Conservation (phyloP, 768 basidiomycete species). For the Tulasnella sp. region DNA sequence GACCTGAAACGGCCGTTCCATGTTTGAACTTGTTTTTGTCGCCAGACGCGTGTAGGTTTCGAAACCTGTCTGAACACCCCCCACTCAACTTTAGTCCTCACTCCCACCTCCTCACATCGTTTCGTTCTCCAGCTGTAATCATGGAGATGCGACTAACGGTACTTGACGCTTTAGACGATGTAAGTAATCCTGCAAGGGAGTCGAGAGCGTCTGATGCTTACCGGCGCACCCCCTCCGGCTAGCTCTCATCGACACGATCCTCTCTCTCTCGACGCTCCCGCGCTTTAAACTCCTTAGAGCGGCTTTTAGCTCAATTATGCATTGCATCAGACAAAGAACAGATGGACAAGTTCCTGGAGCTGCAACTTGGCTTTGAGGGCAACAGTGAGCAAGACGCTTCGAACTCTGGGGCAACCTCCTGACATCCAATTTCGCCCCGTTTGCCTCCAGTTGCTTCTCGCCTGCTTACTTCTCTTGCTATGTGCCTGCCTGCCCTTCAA, state of each 20-base stretch:
- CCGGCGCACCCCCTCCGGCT: constrained; percentile 27
- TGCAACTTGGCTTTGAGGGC: constrained; percentile 79
- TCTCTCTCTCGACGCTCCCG: constrained; percentile 49
- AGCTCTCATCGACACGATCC: constrained; percentile 64
- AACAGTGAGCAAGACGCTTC: constrained; percentile 55
- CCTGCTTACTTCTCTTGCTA: constrained; percentile 58
- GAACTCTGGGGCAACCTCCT: neutral
- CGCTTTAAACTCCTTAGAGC: constrained; percentile 50
- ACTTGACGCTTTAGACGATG: constrained; percentile 63
- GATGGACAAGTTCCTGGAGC: constrained; percentile 52
- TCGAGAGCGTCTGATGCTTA: neutral
- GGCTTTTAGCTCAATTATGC: constrained; percentile 45
- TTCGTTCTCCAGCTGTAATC: neutral
- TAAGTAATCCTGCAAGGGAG: constrained; percentile 37
- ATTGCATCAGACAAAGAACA: constrained; percentile 40
- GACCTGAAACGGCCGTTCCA: neutral
- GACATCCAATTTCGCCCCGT: constrained; percentile 22
- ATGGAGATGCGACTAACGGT: constrained; percentile 21
- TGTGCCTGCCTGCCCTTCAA: constrained; percentile 34
- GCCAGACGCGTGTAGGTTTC: constrained; percentile 5
- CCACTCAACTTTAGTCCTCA: neutral
- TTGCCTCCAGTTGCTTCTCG: constrained; percentile 60
- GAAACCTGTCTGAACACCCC: constrained; percentile 1
- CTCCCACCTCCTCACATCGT: neutral
- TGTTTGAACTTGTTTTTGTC: constrained; percentile 1